A percentile compares a stretch with the other conserved stretches of the same genome.
Evolutionary conservation across 2,329 filamentous ascomycete genomes (phyloP).

Genomic region (Dothideomycetes sp.): DNA sequence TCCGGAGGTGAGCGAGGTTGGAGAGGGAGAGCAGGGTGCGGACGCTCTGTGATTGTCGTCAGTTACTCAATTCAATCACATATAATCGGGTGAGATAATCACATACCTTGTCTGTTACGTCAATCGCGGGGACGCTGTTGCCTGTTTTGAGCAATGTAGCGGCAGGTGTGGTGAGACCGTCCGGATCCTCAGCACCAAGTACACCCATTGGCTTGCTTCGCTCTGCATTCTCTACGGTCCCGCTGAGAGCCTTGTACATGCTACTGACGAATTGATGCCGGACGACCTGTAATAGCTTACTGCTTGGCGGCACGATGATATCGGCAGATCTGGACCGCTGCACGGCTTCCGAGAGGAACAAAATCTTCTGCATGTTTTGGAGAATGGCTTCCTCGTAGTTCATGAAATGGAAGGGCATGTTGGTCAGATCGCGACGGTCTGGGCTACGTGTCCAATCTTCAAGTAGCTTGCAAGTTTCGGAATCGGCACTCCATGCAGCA

Average conservation of each 20-base stretch:
- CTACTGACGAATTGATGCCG: slow-evolving; percentile 86
- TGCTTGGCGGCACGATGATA: slow-evolving; percentile 74
- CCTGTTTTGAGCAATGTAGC: neutral
- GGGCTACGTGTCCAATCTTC: slow-evolving; percentile 86
- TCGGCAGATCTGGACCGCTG: slow-evolving; percentile 60
- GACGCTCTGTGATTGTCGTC: slow-evolving; percentile 30
- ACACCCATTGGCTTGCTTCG: slow-evolving; percentile 48
- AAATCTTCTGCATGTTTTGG: slow-evolving; percentile 82
- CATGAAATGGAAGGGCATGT: slow-evolving; percentile 78
- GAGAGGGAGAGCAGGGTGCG: slow-evolving; percentile 89
- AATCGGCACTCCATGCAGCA: slow-evolving; percentile 85
- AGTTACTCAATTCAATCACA: no score
- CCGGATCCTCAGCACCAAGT: slow-evolving; percentile 42
- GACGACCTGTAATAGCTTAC: slow-evolving; percentile 83
- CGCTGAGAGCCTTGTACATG: slow-evolving; percentile 84
- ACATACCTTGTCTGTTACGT: slow-evolving; percentile 43
- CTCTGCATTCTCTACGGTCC: slow-evolving; percentile 95
- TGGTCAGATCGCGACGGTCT: slow-evolving; percentile 77
- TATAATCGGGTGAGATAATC: neutral
- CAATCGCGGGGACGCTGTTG: slow-evolving; percentile 26
- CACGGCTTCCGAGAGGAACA: slow-evolving; percentile 83
- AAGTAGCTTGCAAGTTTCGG: slow-evolving; percentile 80
- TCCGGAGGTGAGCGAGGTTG: slow-evolving; percentile 75
- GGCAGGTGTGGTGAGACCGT: slow-evolving; percentile 30
- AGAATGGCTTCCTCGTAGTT: slow-evolving; percentile 77